Conservation (phyloP, 2,329 filamentous ascomycete species). For the Xylaria sp. region DNA sequence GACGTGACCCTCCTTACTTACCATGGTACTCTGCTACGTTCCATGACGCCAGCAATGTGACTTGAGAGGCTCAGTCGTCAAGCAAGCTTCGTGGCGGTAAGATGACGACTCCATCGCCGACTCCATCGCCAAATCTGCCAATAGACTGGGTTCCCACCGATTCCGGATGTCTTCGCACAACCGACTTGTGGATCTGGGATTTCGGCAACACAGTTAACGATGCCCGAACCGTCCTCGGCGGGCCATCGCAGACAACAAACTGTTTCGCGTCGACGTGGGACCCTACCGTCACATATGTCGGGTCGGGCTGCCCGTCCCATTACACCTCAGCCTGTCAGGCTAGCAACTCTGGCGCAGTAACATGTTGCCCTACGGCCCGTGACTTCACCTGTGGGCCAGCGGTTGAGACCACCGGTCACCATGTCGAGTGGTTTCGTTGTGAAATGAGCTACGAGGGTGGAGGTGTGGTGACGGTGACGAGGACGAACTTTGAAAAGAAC, state of each 20-base stretch:
- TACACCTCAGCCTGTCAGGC: conserved; percentile 42
- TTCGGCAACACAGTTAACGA: conserved; percentile 20
- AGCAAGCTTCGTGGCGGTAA: conserved; percentile 4
- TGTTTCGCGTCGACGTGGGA: conserved; percentile 41
- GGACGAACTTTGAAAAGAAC: conserved; percentile 29
- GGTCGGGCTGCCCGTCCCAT: conserved; percentile 38
- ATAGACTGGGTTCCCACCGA: conserved; percentile 25
- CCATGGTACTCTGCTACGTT: neutral
- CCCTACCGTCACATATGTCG: conserved; percentile 36
- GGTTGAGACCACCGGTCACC: conserved; percentile 3
- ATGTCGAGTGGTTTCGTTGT: conserved; percentile 37
- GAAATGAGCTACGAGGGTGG: conserved; percentile 22
- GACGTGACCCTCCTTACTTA: neutral
- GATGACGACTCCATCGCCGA: conserved; percentile 33
- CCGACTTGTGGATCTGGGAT: conserved; percentile 43
- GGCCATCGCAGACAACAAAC: conserved; percentile 41
- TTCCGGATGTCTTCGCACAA: conserved; percentile 36
- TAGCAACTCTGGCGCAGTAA: conserved; percentile 32
- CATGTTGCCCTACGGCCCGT: conserved; percentile 41
- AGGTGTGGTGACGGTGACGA: conserved; percentile 26
- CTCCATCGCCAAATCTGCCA: conserved; percentile 33
- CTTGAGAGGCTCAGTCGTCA: neutral
- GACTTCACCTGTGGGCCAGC: conserved; percentile 30
- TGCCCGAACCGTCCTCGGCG: conserved; percentile 41
- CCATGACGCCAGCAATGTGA: conserved; percentile 39